Conservation (phyloP, 768 basidiomycete genomes). For the Tricholoma furcatifolium region DNA sequence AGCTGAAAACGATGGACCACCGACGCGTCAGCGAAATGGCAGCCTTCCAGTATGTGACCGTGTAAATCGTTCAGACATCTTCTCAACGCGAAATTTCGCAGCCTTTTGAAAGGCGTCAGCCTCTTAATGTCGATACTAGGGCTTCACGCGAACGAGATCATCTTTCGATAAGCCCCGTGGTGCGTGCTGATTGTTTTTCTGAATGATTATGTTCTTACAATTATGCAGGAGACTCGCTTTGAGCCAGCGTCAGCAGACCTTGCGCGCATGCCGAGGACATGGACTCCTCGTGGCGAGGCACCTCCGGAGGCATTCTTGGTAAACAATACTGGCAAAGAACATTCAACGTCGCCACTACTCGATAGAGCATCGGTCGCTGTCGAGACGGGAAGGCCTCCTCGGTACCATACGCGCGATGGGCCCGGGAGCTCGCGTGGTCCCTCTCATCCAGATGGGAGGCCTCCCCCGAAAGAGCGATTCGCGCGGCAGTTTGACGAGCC, state of each 20-base stretch:
- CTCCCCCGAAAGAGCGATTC: constrained; percentile 1
- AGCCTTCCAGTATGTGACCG: constrained; percentile 16
- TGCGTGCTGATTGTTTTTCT: neutral
- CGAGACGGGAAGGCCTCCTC: constrained; percentile 14
- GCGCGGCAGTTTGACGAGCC: constrained; percentile 9
- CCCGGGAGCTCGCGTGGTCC: constrained; percentile 12
- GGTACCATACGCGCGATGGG: constrained; percentile 15
- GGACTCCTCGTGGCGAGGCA: constrained; percentile 21
- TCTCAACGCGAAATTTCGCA: neutral
- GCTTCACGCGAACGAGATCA: constrained; percentile 1
- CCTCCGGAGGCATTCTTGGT: constrained; percentile 12
- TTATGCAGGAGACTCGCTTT: constrained; percentile 3
- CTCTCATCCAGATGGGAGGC: neutral
- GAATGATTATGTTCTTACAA: neutral
- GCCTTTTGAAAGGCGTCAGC: constrained; percentile 11
- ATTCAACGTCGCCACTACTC: constrained; percentile 25
- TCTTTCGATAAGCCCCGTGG: constrained; percentile 8
- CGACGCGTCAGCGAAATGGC: constrained; percentile 8
- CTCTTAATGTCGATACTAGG: constrained; percentile 3
- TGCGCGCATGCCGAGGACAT: constrained; percentile 15
- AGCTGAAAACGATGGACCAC: constrained; percentile 8
- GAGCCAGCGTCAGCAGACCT: constrained; percentile 2
- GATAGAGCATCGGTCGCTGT: constrained; percentile 23
- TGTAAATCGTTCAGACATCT: neutral
- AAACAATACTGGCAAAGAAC: constrained; percentile 9